These are phyloP conservation scores for Porphyra umbilicalis DNA, from an alignment of 31 red algal genomes.

Conservation along the genomic window DNA sequence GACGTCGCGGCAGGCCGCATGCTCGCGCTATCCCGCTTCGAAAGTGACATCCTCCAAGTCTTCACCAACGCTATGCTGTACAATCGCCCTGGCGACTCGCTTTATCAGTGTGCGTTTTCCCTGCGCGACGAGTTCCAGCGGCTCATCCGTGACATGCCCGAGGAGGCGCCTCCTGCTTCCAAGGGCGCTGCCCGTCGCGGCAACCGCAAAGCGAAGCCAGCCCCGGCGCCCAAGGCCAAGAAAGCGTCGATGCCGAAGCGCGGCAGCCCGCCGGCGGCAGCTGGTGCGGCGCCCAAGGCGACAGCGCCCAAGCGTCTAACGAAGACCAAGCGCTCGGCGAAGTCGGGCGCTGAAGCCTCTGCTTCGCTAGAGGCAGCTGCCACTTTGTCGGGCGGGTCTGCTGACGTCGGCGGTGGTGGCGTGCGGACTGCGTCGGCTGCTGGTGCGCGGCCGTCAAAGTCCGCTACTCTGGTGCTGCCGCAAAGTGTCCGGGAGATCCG, in stretches of 20 bases:
- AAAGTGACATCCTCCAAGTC: constrained; percentile 66
- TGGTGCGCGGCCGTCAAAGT: neutral
- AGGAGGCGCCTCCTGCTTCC: neutral
- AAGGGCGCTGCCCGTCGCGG: neutral
- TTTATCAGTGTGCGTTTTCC: constrained; percentile 39
- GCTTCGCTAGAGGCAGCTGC: neutral
- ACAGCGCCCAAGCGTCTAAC: neutral
- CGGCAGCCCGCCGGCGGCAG: neutral
- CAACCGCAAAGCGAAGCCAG: neutral
- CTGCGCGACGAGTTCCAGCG: constrained; percentile 75
- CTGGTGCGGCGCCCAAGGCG: neutral
- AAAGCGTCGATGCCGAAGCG: neutral
- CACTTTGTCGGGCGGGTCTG: neutral
- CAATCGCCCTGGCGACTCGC: constrained; percentile 63
- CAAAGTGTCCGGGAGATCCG: neutral
- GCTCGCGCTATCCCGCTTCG: constrained; percentile 32
- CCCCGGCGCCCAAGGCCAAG: neutral
- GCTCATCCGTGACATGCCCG: neutral
- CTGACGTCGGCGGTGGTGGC: too few species aligned
- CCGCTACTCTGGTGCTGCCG: neutral
- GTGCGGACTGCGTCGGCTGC: neutral
- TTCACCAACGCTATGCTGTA: constrained; percentile 89
- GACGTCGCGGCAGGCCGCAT: constrained; percentile 24
- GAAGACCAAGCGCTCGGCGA: neutral
- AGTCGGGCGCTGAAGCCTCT: neutral